Conservation (phyloP, 1,284 basidiomycete genomes). For the Melampsora larici-populina region DNA sequence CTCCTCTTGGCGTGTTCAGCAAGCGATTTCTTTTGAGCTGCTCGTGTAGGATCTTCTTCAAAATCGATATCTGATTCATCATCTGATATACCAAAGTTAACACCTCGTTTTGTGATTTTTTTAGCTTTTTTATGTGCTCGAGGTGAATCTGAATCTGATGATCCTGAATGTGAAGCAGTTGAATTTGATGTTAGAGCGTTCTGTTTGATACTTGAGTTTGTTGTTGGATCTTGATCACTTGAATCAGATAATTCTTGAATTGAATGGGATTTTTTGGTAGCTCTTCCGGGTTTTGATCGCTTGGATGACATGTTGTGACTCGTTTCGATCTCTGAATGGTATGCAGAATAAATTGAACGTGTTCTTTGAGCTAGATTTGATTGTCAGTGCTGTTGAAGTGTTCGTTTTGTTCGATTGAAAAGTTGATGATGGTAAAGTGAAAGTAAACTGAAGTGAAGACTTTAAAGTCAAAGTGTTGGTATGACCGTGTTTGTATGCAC, state of each 20-base stretch:
- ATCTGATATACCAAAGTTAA: constrained; percentile 7
- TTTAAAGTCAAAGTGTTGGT: too few relatives aligned
- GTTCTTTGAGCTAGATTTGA: too few relatives aligned
- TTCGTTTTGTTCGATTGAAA: too few relatives aligned
- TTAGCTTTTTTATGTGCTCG: background rate
- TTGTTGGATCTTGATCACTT: background rate
- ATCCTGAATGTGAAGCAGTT: background rate
- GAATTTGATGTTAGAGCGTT: too few relatives aligned
- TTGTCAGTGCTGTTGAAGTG: too few relatives aligned
- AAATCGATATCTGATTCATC: background rate
- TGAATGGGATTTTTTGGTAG: background rate
- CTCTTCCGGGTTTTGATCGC: background rate
- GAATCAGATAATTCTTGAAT: background rate
- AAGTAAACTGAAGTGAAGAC: too few relatives aligned
- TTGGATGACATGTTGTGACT: background rate
- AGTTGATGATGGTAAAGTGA: too few relatives aligned
- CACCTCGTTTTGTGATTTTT: background rate
- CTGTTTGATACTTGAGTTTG: background rate
- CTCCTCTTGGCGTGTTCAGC: constrained; percentile 35
- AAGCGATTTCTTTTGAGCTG: constrained; percentile 11
- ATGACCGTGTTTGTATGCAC: too few relatives aligned
- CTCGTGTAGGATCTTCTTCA: background rate
- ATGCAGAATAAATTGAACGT: too few relatives aligned
- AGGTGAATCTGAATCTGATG: constrained; percentile 2
- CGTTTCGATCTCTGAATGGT: too few relatives aligned